Evolutionary conservation across 192 early-diverging fungal genomes (phyloP), one percentile per base, ranked within the genome.

Genomic region (Rhizoclosmatium sp.): DNA sequence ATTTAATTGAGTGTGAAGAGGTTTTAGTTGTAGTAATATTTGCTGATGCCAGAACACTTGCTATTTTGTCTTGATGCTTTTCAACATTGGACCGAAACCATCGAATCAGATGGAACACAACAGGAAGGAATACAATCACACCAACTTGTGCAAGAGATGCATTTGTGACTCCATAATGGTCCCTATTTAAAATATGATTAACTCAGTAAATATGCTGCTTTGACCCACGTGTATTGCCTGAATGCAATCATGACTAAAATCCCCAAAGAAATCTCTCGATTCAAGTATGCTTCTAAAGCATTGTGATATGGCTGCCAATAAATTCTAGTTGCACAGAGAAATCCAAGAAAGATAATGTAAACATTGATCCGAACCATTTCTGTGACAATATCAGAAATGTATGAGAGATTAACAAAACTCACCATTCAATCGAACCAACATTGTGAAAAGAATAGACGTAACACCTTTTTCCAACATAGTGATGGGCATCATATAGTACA

Each of bases 391-490:
- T 69, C 61, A 65, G 60, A 14, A 47, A 64, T 44, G 47, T 7
- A 45, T 19, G 12, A 59, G 4, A 59, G 7, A 59, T 72, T 16
- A 5, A 72, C 21, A 40, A 7, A 7, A n/a, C 47, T 48, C 39
- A 78, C 77, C 67, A 45, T 78, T 56, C 23, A 31, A 78, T 40
- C 47, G 23, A 4, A 62, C 47, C 12, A 61, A 44, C 56, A 78
- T 31, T 42, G 68, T 78, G 47, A 78, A 78, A 23, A 78, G 31
- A 47, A 78, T 78, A 5, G 59, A 78, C 7, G 59, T 62, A 10
- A 78, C 58, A 41, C 77, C 77, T 47, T 78, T 78, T 71, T 78
- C 77, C 4, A 78, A 3, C 7, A 78, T 78, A 2, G 77, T 78
- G 4, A 78, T 42, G 4, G 68, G 77, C 54, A 78, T 56, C 67